Base-by-base conservation (phyloP, 2,329 filamentous ascomycete genomes). In the Colletotrichum destructivum region DNA sequence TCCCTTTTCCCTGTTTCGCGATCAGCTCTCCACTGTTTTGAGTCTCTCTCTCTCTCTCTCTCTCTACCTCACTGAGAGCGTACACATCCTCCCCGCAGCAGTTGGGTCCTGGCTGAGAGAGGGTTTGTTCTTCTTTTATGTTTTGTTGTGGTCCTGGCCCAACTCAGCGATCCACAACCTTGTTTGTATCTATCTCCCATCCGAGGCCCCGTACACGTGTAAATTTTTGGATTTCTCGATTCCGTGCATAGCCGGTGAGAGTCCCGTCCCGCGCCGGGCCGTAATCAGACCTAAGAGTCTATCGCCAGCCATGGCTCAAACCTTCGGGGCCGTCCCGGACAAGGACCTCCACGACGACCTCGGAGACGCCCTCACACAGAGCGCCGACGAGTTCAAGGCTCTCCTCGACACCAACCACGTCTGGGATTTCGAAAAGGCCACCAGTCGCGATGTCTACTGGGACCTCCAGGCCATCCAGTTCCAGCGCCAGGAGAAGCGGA, bases 401-500 rank as follows among this genome's bases (percentile, higher is more conserved):
- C 51, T 13, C 3, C 74, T 78, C 11, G 73, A 66, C 1, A 40
- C 67, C 13, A 52, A 56, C 9, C 74, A 78, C 42, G 62, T 62
- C 47, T 67, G 73, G 3, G 63, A 60, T 1, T 78, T 79, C 35
- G 62, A 67, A 13, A n/a, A 57, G 16, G 74, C 72, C 15, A 72
- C 62, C n/a, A 52, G 67, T 21, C 13, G 62, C 40, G 66, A 77
- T 64, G 69, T 81, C 31, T 73, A 77, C 51, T 3, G 16, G 8
- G 70, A 76, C 8, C 75, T 80, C n/a, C 13, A 72, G 8, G 44
- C 46, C 3, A 77, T 79, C 40, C 79, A 81, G 67, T 55, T 38
- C 2, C 73, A 75, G 4, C 79, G 78, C 59, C 77, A 79, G 16
- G 66, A 70, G n/a, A 59, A 68, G 18, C 78, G 67, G 57, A 73